These are phyloP conservation scores for Erythrophleum fordii DNA, from an alignment of 306 rosid species.

Conservation along the genomic window DNA sequence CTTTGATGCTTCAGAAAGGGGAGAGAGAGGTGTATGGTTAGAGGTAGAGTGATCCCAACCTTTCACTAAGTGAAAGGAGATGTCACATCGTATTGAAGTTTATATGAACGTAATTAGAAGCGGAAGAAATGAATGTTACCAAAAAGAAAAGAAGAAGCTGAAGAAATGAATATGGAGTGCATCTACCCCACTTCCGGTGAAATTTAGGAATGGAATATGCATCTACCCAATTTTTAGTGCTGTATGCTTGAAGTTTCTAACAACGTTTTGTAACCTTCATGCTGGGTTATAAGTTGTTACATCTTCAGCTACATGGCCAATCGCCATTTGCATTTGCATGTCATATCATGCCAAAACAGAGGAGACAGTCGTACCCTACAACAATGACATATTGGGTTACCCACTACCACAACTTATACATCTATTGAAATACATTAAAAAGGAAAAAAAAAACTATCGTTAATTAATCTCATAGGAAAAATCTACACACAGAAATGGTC, in stretches of 20 bases:
- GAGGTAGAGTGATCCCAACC: slow-evolving; percentile 31
- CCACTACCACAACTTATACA: slow-evolving; percentile 42
- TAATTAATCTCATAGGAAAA: slow-evolving; percentile 42
- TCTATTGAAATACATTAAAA: neutral
- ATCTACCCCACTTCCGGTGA: neutral
- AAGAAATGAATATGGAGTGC: neutral
- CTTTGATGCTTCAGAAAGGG: neutral
- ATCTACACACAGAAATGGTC: slow-evolving; percentile 37
- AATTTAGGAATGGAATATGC: slow-evolving; percentile 12
- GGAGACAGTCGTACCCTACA: slow-evolving; percentile 39
- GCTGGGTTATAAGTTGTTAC: neutral
- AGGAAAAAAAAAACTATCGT: slow-evolving; percentile 45
- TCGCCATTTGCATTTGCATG: slow-evolving; percentile 32
- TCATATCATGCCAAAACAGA: slow-evolving; percentile 29
- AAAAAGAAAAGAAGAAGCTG: no score
- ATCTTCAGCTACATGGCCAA: slow-evolving; percentile 41
- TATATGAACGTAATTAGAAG: neutral
- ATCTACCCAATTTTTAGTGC: neutral
- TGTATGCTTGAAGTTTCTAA: neutral
- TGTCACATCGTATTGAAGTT: neutral
- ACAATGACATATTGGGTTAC: slow-evolving; percentile 34
- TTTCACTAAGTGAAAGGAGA: slow-evolving; percentile 34
- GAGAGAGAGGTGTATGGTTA: no score
- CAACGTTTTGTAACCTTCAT: neutral
- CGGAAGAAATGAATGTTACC: neutral